Percentiles rank a stretch among this genome's conserved stretches.
phyloP scores from a whole-genome alignment of 2,329 filamentous ascomycete species.

The Davidsoniella neocaledoniae region DNA sequence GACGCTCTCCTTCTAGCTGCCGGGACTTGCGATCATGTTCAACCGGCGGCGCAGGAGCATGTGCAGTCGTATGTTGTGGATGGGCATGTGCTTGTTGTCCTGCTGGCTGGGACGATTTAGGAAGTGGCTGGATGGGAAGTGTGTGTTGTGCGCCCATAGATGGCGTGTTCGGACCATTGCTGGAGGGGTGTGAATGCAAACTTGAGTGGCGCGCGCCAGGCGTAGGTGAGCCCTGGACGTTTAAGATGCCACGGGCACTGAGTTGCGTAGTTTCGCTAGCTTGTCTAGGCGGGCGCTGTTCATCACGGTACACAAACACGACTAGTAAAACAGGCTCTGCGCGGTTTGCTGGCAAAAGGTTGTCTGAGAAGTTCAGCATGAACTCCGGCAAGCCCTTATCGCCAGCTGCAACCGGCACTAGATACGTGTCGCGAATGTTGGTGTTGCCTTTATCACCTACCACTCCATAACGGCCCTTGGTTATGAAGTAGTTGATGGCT shows the following conservation, averaged over 20 bases:
- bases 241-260: neutral
- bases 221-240: conserved; percentile 18
- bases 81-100: neutral
- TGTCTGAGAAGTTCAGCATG: conserved; percentile 73
- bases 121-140: conserved; percentile 4
- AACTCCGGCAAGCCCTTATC: conserved; percentile 62
- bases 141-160: conserved; percentile 18
- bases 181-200: neutral
- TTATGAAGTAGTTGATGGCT: conserved; percentile 75
- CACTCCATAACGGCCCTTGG: conserved; percentile 73
- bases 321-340: conserved; percentile 65
- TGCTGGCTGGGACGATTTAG: neutral
- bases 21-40: conserved; percentile 9
- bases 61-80: neutral
- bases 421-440: conserved; percentile 77
- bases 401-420: conserved; percentile 69
- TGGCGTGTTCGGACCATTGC: neutral
- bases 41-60: neutral
- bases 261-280: neutral
- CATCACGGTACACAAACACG: conserved; percentile 67
- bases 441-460: conserved; percentile 57
- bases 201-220: conserved; percentile 16
- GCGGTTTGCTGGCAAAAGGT: conserved; percentile 54
- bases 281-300: conserved; percentile 16
- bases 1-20: conserved; percentile 29